phyloP scores from a whole-genome alignment of 2,329 filamentous ascomycete genomes.

The Sporothrix protearum region DNA sequence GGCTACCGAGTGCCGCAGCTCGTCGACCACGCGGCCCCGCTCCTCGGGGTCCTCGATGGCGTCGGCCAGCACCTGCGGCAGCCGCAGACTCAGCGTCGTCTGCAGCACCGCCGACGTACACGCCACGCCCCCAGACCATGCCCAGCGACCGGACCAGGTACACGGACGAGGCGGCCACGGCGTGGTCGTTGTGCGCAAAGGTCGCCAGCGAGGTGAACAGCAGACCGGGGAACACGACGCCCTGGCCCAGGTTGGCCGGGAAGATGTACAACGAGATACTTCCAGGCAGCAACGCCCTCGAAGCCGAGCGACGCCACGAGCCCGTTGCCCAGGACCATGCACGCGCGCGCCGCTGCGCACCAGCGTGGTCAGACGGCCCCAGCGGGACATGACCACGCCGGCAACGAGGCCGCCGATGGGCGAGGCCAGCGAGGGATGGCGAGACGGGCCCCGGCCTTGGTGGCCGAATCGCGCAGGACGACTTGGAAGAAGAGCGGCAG shows the following conservation, averaged over 20 bases:
- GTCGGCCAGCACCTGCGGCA: conserved; percentile 52
- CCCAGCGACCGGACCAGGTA: conserved; percentile 63
- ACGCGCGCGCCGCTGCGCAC: conserved; percentile 48
- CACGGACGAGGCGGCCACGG: conserved; percentile 35
- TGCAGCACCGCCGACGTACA: conserved; percentile 61
- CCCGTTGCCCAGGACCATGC: conserved; percentile 52
- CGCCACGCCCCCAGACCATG: conserved; percentile 62
- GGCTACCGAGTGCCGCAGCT: conserved; percentile 59
- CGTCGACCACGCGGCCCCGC: conserved; percentile 48
- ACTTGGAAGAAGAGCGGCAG: conserved; percentile 68
- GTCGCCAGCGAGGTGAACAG: conserved; percentile 61
- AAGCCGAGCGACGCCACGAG: conserved; percentile 36
- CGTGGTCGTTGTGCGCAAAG: conserved; percentile 51
- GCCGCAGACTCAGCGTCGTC: conserved; percentile 54
- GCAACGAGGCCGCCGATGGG: conserved; percentile 55
- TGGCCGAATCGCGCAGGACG: conserved; percentile 60
- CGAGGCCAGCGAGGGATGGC: conserved; percentile 60
- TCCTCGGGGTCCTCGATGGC: conserved; percentile 55
- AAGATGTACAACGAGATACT: conserved; percentile 57
- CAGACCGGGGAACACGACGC: conserved; percentile 56
- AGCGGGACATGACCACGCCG: conserved; percentile 52
- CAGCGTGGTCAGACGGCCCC: conserved; percentile 51
- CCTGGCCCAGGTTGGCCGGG: conserved; percentile 57
- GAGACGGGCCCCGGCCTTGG: conserved; percentile 61
- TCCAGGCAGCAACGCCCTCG: conserved; percentile 47